Percentiles rank a stretch among this genome's conserved stretches.
Conservation (phyloP, 345 rosid genomes). For the Rhodamnia argentea region DNA sequence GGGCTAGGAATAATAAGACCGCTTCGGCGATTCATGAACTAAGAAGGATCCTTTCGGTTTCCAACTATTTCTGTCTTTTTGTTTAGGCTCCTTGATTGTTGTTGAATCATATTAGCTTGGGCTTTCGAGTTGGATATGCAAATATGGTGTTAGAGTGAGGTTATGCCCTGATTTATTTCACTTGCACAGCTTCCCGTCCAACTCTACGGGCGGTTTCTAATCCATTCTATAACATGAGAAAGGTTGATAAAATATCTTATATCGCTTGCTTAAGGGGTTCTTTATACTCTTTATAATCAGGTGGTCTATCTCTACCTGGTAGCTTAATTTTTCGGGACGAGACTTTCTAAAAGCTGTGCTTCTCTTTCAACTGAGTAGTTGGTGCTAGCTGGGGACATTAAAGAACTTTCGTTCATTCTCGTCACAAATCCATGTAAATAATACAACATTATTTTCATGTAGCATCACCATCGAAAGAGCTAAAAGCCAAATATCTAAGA, state of each 20-base stretch:
- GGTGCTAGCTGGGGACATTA: background rate
- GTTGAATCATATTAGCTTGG: background rate
- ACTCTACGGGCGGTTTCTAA: background rate
- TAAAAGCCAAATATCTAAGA: background rate
- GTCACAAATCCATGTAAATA: background rate
- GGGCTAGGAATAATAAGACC: background rate
- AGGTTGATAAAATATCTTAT: background rate
- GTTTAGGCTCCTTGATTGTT: background rate
- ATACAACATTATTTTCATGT: background rate
- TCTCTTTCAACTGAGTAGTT: background rate
- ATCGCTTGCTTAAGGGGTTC: background rate
- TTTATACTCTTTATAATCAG: background rate
- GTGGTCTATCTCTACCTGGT: accelerated
- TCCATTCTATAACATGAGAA: background rate
- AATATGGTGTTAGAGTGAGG: background rate
- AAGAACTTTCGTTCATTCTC: too few species aligned
- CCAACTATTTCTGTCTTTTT: too few species aligned
- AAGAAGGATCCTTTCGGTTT: too few species aligned
- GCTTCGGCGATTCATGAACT: background rate
- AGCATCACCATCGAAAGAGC: background rate
- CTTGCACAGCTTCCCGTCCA: background rate
- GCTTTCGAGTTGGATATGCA: background rate
- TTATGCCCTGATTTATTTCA: background rate
- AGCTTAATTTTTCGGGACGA: accelerated
- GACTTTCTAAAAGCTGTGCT: background rate